Percentiles rank a stretch among this genome's conserved stretches.
These are phyloP conservation scores for Cryptosporidium muris DNA, from an alignment of 169 alveolate genomes.

Conservation along the genomic window DNA sequence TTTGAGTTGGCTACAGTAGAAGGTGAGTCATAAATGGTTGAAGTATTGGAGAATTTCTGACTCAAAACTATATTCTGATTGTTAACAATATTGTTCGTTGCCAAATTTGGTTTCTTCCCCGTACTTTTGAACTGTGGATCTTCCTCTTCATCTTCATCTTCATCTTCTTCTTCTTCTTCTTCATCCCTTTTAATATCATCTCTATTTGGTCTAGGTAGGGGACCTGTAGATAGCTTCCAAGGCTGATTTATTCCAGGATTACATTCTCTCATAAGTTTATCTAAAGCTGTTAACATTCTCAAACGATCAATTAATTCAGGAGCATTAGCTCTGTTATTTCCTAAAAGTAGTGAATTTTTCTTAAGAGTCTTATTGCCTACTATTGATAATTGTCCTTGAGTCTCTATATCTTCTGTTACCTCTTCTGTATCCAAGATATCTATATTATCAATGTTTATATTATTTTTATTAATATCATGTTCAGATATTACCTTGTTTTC, in stretches of 20 bases:
- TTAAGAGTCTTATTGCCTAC: neutral
- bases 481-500: no score
- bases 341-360: slow-evolving; percentile 26
- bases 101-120: neutral
- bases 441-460: neutral
- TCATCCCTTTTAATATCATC: slow-evolving; percentile 22
- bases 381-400: neutral
- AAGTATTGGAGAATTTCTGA: neutral
- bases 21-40: neutral
- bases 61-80: neutral
- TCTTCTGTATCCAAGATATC: slow-evolving; percentile 1
- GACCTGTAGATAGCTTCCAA: slow-evolving; percentile 80
- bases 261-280: slow-evolving; percentile 64
- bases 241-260: slow-evolving; percentile 78
- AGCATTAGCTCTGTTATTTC: slow-evolving; percentile 50
- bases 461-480: no score
- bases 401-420: slow-evolving; percentile 23
- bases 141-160: slow-evolving; percentile 24
- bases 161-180: slow-evolving; percentile 37
- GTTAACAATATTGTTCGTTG: neutral
- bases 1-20: neutral
- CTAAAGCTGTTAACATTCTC: slow-evolving; percentile 40
- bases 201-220: slow-evolving; percentile 58
- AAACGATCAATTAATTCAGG: slow-evolving; percentile 46
- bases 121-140: neutral